phyloP scores from a whole-genome alignment of 192 early-diverging fungal genomes.

The Dispira parvispora region DNA sequence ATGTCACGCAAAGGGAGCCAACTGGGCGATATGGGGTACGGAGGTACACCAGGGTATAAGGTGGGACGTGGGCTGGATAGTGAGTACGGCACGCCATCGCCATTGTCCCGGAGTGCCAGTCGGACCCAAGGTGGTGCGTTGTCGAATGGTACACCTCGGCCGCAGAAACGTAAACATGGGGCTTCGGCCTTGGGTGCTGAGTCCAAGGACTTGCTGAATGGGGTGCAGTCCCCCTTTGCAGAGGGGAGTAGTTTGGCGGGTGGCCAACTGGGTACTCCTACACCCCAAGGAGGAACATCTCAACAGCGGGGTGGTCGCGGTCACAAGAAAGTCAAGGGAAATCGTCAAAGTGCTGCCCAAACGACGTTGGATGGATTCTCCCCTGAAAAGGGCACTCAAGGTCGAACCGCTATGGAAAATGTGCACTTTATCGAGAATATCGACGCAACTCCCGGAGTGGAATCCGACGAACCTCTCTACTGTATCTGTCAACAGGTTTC shows the following conservation, averaged over 20 bases:
- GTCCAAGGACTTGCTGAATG: background rate
- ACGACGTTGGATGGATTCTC: background rate
- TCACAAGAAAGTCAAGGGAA: constrained; percentile 2
- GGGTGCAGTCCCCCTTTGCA: background rate
- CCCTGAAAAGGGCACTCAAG: background rate
- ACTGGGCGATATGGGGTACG: background rate
- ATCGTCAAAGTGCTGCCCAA: background rate
- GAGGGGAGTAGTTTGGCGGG: background rate
- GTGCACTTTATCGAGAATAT: constrained; percentile 7
- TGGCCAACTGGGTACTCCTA: background rate
- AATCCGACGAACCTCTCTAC: constrained; percentile 32
- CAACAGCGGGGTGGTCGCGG: background rate
- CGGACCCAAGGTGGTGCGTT: background rate
- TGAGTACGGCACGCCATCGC: background rate
- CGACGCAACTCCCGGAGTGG: constrained; percentile 13
- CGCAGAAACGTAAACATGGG: constrained; percentile 1
- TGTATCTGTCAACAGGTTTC: constrained; percentile 33
- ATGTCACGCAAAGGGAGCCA: background rate
- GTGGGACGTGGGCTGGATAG: background rate
- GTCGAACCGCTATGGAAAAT: background rate
- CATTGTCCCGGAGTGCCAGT: background rate
- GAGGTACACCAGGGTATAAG: background rate
- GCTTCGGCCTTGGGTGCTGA: background rate
- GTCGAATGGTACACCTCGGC: background rate
- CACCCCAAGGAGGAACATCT: background rate